Percentiles rank a stretch among this genome's conserved stretches.
Evolutionary conservation across 176 grass and related monocot genomes (phyloP).

Genomic region (Phoenix dactylifera): DNA sequence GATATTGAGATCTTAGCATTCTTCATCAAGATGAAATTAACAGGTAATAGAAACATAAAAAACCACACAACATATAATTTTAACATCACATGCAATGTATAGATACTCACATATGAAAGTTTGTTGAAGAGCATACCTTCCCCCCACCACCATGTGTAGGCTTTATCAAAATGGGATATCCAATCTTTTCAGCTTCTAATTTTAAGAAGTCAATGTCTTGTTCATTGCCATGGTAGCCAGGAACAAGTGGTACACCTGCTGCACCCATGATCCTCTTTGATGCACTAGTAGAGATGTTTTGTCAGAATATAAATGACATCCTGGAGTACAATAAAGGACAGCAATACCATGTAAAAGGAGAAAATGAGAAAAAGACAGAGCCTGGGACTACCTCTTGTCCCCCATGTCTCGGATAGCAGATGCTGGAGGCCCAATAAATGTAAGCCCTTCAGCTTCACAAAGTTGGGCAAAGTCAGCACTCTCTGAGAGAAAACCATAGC

Average conservation of each 20-base stretch:
- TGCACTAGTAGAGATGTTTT: slow-evolving; percentile 32
- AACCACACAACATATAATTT: no score
- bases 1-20: no score
- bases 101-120: no score
- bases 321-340: no score
- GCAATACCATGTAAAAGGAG: not conserved
- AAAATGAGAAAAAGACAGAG: not conserved
- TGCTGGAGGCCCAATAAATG: slow-evolving; percentile 76
- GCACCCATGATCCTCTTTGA: slow-evolving; percentile 97
- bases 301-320: not conserved
- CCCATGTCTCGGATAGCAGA: slow-evolving; percentile 94
- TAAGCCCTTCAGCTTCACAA: slow-evolving; percentile 66
- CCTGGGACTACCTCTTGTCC: slow-evolving; percentile 60
- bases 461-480: slow-evolving; percentile 86
- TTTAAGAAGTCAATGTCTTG: slow-evolving; percentile 76
- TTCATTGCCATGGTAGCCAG: slow-evolving; percentile 80
- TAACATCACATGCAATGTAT: no score
- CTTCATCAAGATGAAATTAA: no score
- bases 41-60: no score
- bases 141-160: slow-evolving; percentile 95
- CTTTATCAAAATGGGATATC: slow-evolving; percentile 90
- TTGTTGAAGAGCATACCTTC: slow-evolving; percentile 39
- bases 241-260: slow-evolving; percentile 74
- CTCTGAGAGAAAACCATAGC: slow-evolving; percentile 94
- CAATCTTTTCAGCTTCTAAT: slow-evolving; percentile 81